Conservation (phyloP, 1,139 yeast genomes). For the Zhuliangozyma parablackwelliae region DNA sequence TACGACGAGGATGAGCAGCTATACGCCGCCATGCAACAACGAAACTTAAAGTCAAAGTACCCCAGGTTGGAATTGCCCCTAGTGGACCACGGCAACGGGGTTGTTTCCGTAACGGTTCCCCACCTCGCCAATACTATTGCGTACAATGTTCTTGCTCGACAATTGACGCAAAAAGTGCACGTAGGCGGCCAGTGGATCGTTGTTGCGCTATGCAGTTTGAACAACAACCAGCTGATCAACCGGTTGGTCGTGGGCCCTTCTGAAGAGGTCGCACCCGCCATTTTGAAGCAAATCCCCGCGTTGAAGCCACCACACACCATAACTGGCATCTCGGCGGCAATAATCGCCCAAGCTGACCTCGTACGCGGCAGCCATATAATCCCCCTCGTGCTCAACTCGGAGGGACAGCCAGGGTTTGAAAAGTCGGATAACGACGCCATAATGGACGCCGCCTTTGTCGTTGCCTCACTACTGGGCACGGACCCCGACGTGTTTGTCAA, state of each 20-base stretch:
- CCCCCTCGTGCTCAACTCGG: conserved; percentile 43
- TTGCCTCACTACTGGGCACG: conserved; percentile 14
- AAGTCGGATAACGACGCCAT: conserved; percentile 35
- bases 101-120: conserved; percentile 25
- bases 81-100: conserved; percentile 3
- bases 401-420: conserved; percentile 57
- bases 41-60: conserved; percentile 19
- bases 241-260: conserved; percentile 18
- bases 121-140: conserved; percentile 28
- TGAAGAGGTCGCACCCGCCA: conserved; percentile 3
- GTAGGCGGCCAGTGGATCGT: conserved; percentile 22
- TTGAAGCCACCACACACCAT: conserved; percentile 53
- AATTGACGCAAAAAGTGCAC: conserved; percentile 12
- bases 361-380: conserved; percentile 10
- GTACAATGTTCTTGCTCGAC: conserved; percentile 26
- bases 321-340: conserved; percentile 48
- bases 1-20: conserved; percentile 57
- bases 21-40: conserved; percentile 30
- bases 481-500: conserved; percentile 18
- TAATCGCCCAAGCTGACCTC: conserved; percentile 26
- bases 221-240: conserved; percentile 26
- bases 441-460: conserved; percentile 27
- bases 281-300: conserved; percentile 20
- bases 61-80: conserved; percentile 24
- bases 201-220: conserved; percentile 33